Evolutionary conservation across 2,329 filamentous ascomycete genomes (phyloP).

Genomic region (Phialophora macrospora): DNA sequence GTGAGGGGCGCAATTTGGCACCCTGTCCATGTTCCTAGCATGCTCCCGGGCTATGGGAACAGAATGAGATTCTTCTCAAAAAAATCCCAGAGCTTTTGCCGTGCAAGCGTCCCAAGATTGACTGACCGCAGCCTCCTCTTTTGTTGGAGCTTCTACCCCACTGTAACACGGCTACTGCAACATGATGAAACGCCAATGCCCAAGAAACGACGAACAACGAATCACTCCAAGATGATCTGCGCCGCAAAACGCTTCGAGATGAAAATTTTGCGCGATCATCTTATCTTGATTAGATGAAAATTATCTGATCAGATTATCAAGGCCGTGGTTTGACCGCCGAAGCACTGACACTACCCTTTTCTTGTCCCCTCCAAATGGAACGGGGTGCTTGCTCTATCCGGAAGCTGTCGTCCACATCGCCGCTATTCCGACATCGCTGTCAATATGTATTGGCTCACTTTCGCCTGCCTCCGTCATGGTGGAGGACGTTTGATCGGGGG

Average conservation of each 20-base stretch:
- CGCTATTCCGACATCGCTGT: conserved; percentile 11
- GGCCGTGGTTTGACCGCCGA: background rate
- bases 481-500: conserved; percentile 3
- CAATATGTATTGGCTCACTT: background rate
- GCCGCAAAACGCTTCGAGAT: background rate
- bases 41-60: background rate
- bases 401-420: background rate
- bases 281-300: conserved; percentile 24
- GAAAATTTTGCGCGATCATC: conserved; percentile 12
- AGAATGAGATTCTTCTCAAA: background rate
- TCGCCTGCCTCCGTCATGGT: background rate
- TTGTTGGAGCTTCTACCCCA: conserved; percentile 3
- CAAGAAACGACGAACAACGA: background rate
- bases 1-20: background rate
- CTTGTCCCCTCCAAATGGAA: background rate
- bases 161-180: conserved; percentile 4
- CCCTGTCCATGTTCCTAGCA: background rate
- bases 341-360: background rate
- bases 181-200: conserved; percentile 14
- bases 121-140: background rate
- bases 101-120: background rate
- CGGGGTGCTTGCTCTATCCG: conserved; percentile 2
- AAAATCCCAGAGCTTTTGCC: background rate
- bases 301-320: conserved; percentile 22
- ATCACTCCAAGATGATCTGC: conserved; percentile 13